A percentile compares a stretch with the other conserved stretches of the same genome.
Evolutionary conservation across 306 rosid species (phyloP).

Genomic region (Trichosanthes cucumerina): DNA sequence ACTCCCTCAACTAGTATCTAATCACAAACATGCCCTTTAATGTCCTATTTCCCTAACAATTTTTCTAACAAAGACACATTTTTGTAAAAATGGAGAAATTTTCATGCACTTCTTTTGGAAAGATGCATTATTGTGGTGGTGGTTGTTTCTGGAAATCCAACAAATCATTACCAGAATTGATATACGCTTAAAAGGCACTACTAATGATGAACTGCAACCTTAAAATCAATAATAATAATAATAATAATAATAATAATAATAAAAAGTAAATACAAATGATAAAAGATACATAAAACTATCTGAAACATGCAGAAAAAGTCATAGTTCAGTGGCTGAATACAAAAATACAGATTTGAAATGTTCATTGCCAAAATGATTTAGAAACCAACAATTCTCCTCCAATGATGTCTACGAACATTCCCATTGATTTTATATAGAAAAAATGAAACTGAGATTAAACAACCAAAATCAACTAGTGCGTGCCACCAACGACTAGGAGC

Average conservation of each 20-base stretch:
- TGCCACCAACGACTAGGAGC: no score
- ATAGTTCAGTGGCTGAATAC: neutral
- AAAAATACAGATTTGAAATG: neutral
- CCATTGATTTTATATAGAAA: neutral
- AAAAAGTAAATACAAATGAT: neutral
- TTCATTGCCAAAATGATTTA: no score
- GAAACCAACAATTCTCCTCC: no score
- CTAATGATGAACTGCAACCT: neutral
- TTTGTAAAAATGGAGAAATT: neutral
- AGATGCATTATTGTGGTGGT: neutral
- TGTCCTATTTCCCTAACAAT: neutral
- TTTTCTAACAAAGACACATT: neutral
- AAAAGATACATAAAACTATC: neutral
- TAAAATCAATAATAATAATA: neutral
- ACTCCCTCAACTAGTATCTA: neutral
- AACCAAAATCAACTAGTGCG: neutral
- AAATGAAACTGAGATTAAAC: neutral
- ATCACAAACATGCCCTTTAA: neutral
- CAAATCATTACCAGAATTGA: neutral
- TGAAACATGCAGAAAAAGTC: neutral
- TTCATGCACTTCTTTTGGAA: neutral
- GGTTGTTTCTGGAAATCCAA: neutral
- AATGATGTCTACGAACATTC: neutral
- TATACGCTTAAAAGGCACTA: neutral
- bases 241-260: no score